These are phyloP conservation scores for Leccinum brunneo-olivaceum DNA, from an alignment of 1,284 basidiomycete genomes.

Conservation along the genomic window DNA sequence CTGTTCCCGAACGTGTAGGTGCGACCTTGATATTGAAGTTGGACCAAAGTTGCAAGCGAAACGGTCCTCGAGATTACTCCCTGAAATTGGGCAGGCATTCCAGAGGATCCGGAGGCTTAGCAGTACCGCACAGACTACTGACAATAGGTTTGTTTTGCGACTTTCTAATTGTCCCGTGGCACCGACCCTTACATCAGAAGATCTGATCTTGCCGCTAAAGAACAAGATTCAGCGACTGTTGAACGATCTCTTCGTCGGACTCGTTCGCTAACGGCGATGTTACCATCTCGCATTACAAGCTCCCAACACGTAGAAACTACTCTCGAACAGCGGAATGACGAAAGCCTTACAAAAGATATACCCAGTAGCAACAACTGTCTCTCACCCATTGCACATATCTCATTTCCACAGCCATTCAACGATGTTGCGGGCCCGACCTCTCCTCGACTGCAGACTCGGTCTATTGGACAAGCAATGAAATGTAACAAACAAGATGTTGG, in stretches of 20 bases:
- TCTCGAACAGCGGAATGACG: neutral
- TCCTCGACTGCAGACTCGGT: neutral
- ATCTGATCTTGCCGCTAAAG: neutral
- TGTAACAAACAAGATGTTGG: slow-evolving; percentile 2
- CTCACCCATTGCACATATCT: slow-evolving; percentile 18
- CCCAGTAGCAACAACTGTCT: slow-evolving; percentile 8
- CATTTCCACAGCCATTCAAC: slow-evolving; percentile 13
- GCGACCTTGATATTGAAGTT: neutral
- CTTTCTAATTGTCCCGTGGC: neutral
- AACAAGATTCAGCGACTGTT: neutral
- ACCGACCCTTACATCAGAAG: slow-evolving; percentile 10
- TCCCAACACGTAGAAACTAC: slow-evolving; percentile 3
- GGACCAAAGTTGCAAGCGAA: neutral
- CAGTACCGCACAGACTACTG: neutral
- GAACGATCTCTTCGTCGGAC: neutral
- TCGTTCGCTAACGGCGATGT: neutral
- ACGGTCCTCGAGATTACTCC: neutral
- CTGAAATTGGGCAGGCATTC: neutral
- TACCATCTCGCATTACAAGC: slow-evolving; percentile 1
- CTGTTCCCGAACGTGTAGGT: slow-evolving; percentile 1
- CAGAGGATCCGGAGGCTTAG: slow-evolving; percentile 4
- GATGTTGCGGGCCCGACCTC: slow-evolving; percentile 1
- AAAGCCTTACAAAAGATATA: neutral
- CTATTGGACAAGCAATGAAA: neutral
- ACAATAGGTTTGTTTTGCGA: slow-evolving; percentile 9